Conservation (phyloP, 176 grass and related monocot genomes). For the Stipa capillata region DNA sequence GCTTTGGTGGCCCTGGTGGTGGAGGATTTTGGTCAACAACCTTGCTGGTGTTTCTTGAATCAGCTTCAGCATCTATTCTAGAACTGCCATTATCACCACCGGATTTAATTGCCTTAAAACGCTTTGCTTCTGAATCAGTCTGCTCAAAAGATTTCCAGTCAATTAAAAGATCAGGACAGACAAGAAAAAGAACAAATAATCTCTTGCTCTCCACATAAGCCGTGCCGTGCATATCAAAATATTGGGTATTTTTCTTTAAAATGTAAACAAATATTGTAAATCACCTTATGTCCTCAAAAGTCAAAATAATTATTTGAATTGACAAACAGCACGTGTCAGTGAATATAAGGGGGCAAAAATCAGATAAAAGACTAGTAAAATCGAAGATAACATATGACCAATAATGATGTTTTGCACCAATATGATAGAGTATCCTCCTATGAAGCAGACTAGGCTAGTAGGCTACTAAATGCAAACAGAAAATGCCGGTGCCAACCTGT, state of each 20-base stretch:
- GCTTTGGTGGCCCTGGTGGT: slow-evolving; percentile 51
- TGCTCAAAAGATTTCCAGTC: slow-evolving; percentile 16
- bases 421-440: neutral
- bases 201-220: neutral
- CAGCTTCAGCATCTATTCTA: slow-evolving; percentile 57
- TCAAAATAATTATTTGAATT: neutral
- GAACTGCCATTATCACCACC: slow-evolving; percentile 40
- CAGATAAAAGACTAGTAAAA: neutral
- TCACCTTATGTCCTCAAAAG: neutral
- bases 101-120: slow-evolving; percentile 55
- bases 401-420: neutral
- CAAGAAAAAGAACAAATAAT: neutral
- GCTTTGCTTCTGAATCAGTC: slow-evolving; percentile 55
- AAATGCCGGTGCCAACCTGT: neutral
- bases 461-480: slow-evolving; percentile 9
- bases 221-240: neutral
- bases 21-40: slow-evolving; percentile 42
- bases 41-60: slow-evolving; percentile 54
- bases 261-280: neutral
- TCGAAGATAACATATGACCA: neutral
- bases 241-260: neutral
- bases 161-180: neutral
- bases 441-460: no score
- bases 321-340: neutral
- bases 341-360: neutral